Evolutionary conservation across 1,284 basidiomycete genomes (phyloP).

Genomic region (Malassezia vespertilionis): DNA sequence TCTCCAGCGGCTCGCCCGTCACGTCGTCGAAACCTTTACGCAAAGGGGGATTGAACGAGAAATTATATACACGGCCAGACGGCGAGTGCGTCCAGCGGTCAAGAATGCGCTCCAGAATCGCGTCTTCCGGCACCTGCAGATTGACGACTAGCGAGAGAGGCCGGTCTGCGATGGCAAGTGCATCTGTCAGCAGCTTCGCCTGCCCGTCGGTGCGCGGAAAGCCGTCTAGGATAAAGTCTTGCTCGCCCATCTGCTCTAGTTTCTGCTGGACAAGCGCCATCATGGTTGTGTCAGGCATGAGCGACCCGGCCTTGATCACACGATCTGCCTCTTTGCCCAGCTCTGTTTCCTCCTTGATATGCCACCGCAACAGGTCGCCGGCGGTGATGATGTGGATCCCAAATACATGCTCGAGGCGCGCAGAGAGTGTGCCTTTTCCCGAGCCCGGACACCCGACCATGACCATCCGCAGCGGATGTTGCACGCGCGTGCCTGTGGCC

Average conservation of each 20-base stretch:
- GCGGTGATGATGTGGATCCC: conserved; percentile 26
- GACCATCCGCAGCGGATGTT: conserved; percentile 34
- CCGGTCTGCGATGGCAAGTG: conserved; percentile 21
- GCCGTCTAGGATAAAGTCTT: conserved; percentile 87
- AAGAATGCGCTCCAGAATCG: conserved; percentile 79
- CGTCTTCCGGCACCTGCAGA: conserved; percentile 76
- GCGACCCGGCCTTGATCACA: conserved; percentile 32
- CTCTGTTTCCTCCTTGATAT: conserved; percentile 27
- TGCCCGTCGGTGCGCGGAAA: conserved; percentile 88
- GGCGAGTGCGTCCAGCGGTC: conserved; percentile 80
- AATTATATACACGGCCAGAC: conserved; percentile 74
- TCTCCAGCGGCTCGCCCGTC: conserved; percentile 78
- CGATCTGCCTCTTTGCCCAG: conserved; percentile 27
- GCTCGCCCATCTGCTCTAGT: conserved; percentile 14
- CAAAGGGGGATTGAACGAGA: conserved; percentile 64
- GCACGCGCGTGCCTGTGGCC: neutral
- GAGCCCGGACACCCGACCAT: conserved; percentile 43
- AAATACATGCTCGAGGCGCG: conserved; percentile 25
- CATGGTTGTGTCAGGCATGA: conserved; percentile 46
- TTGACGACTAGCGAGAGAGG: conserved; percentile 73
- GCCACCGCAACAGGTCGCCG: conserved; percentile 39
- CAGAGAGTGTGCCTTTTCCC: conserved; percentile 43
- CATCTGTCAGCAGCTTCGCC: conserved; percentile 65
- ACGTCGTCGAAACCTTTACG: conserved; percentile 76
- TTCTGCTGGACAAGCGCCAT: conserved; percentile 34